Evolutionary conservation across 1,139 yeast species (phyloP).

Genomic region (Sugiyamaella paludigena): DNA sequence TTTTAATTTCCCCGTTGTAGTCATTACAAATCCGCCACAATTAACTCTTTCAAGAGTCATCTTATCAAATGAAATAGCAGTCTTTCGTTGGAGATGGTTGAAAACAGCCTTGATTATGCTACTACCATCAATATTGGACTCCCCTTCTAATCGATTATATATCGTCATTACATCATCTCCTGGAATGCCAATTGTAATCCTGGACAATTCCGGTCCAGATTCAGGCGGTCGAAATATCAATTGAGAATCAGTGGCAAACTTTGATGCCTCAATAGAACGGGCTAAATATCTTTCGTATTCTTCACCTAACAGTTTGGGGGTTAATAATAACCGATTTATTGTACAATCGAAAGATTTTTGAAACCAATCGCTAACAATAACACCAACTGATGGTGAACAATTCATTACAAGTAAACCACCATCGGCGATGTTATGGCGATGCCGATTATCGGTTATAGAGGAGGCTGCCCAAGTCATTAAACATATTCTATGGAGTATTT

Average conservation of each 20-base stretch:
- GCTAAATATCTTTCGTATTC: conserved; percentile 17
- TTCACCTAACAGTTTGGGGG: conserved; percentile 10
- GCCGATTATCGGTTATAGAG: too few relatives aligned
- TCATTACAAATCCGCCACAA: conserved; percentile 26
- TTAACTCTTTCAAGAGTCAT: conserved; percentile 24
- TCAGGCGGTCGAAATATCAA: conserved; percentile 20
- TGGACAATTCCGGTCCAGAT: conserved; percentile 18
- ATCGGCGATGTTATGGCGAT: too few relatives aligned
- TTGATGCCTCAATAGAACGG: background rate
- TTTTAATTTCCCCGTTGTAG: conserved; percentile 24
- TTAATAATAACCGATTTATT: conserved; percentile 13
- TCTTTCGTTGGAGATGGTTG: conserved; percentile 19
- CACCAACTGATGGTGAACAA: conserved; percentile 19
- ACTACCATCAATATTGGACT: background rate
- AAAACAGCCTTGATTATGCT: conserved; percentile 16
- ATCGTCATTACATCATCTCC: conserved; percentile 20
- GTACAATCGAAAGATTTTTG: conserved; percentile 20
- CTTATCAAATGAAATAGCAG: conserved; percentile 22
- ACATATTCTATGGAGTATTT: conserved; percentile 11
- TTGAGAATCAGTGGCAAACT: conserved; percentile 20
- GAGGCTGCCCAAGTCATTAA: background rate
- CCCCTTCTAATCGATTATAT: conserved; percentile 11
- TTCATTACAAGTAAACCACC: conserved; percentile 17
- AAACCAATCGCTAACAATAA: conserved; percentile 18
- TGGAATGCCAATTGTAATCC: conserved; percentile 22